Base-by-base conservation (phyloP, 1,284 basidiomycete genomes). In the Singerocomus rubriflavus region DNA sequence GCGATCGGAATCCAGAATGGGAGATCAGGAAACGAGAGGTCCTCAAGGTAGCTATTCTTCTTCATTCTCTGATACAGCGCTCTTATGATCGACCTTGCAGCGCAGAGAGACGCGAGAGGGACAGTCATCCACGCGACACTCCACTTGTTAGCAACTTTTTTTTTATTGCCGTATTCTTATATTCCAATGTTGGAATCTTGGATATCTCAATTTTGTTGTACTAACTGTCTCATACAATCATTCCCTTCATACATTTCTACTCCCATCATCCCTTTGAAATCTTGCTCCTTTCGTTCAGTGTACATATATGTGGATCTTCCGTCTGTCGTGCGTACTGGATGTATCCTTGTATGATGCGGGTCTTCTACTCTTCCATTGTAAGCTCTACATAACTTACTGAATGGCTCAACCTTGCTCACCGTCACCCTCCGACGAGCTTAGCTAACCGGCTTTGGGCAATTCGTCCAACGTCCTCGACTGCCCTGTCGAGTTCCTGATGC, bases 371-470 rank as follows among this genome's bases (percentile, higher is more conserved):
- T 29, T 35, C 21, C 10, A 21, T 38, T 35, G n/a, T 38, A 26
- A 52, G 42, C 41, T 51, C n/a, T 46, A 30, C 25, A 14, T 21
- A 17, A 16, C 6, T 34, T 33, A 30, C 12, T 13, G 11, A 13
- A 43, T 47, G 11, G 10, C 4, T 37, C 16, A 16, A 17, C 21
- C 27, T 44, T 33, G 30, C 49, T 44, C 43, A 60, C 53, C 30
- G 30, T 57, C 35, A 59, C 6, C 30, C 44, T n/a, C 11, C 46
- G 7, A 44, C 39, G 13, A 68, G 48, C 34, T 66, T 68, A 30
- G 58, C 61, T 61, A 88, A 55, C 53, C 91, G 75, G 54, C 81
- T 84, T 66, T 81, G 80, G 9, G 88, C 91, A 52, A 94, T 94
- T 53, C 64, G 65, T 48, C 87, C 88, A 14, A 93, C 76, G 61